Evolutionary conservation across 345 rosid species (phyloP).

Genomic region (Diplotaxis tenuifolia): DNA sequence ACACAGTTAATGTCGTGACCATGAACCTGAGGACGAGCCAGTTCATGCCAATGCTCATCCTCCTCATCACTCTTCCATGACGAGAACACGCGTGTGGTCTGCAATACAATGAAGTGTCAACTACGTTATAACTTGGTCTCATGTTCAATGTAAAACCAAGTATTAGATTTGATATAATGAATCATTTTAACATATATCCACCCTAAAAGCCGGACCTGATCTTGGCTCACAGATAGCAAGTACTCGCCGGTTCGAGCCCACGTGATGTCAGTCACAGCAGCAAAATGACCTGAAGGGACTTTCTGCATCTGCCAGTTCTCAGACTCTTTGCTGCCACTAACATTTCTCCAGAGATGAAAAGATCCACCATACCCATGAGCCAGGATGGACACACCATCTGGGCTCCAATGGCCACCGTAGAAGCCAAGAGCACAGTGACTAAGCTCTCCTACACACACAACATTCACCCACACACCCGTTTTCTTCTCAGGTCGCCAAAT

Average conservation of each 20-base stretch:
- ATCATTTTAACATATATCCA: neutral
- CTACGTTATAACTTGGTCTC: neutral
- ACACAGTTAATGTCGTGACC: constrained; percentile 93
- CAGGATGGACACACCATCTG: constrained; percentile 60
- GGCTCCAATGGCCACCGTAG: constrained; percentile 96
- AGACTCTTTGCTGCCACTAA: constrained; percentile 43
- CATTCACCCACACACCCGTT: constrained; percentile 92
- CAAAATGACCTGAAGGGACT: constrained; percentile 89
- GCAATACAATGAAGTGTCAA: constrained; percentile 28
- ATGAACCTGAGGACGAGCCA: constrained; percentile 94
- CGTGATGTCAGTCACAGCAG: constrained; percentile 72
- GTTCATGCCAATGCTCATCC: constrained; percentile 76
- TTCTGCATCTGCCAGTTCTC: constrained; percentile 91
- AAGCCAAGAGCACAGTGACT: constrained; percentile 96
- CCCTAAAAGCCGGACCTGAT: constrained; percentile 56
- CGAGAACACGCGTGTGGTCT: constrained; percentile 82
- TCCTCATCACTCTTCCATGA: constrained; percentile 61
- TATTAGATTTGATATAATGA: neutral
- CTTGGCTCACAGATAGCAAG: constrained; percentile 85
- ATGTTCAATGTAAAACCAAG: too few species aligned
- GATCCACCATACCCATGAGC: constrained; percentile 97
- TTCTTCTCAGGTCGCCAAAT: constrained; percentile 93
- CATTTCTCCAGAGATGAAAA: constrained; percentile 82
- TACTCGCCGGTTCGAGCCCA: constrained; percentile 79
- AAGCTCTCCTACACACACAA: constrained; percentile 92